A percentile compares a stretch with the other conserved stretches of the same genome.
Conservation (phyloP, 257 asterid genomes). For the Solanum medicagineum region DNA sequence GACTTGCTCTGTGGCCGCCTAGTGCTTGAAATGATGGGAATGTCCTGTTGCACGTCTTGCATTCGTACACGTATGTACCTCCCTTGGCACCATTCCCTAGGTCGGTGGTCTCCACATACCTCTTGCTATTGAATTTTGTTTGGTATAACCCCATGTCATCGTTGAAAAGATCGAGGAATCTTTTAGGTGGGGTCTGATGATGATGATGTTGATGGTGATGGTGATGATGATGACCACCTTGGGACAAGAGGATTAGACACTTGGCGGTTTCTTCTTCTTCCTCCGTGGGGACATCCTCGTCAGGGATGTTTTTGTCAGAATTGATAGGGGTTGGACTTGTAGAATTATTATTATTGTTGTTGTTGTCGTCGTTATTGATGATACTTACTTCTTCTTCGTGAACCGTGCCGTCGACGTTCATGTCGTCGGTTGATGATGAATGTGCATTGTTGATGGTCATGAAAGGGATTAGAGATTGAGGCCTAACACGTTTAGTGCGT, state of each 20-base stretch:
- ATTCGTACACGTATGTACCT: conserved; percentile 38
- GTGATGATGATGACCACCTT: conserved; percentile 15
- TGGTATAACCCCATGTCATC: not conserved
- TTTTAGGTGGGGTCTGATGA: not conserved
- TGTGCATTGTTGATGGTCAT: conserved; percentile 11
- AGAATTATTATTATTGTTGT: not conserved
- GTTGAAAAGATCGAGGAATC: not conserved
- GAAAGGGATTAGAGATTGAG: conserved; percentile 21
- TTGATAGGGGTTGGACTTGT: not conserved
- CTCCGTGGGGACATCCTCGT: not conserved
- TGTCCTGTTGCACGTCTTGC: conserved; percentile 68
- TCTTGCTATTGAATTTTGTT: conserved; percentile 27
- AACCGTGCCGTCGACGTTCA: not conserved
- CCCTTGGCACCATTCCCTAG: conserved; percentile 16
- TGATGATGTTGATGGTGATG: not conserved
- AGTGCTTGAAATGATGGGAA: conserved; percentile 86
- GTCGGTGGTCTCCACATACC: conserved; percentile 13
- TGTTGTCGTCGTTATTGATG: not conserved
- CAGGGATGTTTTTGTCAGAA: not conserved
- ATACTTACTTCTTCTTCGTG: not conserved
- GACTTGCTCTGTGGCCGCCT: conserved; percentile 91
- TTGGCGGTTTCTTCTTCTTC: conserved; percentile 83
- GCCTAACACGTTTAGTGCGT: conserved; percentile 25
- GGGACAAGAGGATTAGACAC: conserved; percentile 72
- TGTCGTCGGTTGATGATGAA: conserved; percentile 4